These are phyloP conservation scores for Amaranthus hypochondriacus DNA, from an alignment of 148 eudicot genomes.

Conservation along the genomic window DNA sequence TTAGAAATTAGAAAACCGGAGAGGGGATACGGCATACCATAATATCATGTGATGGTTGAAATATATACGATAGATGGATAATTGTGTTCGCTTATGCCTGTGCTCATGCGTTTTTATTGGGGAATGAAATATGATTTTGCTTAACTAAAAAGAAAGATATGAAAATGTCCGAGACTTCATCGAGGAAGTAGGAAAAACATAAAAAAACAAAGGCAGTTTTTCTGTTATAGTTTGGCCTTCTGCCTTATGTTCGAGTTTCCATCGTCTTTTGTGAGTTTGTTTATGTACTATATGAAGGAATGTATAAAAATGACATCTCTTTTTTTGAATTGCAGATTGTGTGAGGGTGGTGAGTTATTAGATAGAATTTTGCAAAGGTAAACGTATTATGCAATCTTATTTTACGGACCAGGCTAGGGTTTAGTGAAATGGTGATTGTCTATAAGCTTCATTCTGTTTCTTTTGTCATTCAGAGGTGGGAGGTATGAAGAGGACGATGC, in stretches of 20 bases:
- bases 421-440: no score
- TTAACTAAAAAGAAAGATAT: no score
- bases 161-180: no score
- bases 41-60: no score
- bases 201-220: no score
- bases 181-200: no score
- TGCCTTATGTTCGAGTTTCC: neutral
- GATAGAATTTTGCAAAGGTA: conserved; percentile 94
- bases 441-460: neutral
- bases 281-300: neutral
- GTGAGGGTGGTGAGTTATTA: conserved; percentile 98
- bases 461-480: conserved; percentile 65
- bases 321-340: conserved; percentile 51
- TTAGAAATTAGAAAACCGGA: no score
- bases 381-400: neutral
- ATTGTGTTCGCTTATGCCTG: no score
- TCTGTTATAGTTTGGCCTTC: neutral
- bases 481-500: conserved; percentile 88
- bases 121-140: no score
- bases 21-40: no score
- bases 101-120: no score
- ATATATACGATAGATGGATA: no score
- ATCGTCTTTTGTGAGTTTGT: neutral
- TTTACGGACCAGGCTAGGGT: neutral
- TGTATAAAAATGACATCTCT: neutral